These are phyloP conservation scores for Rhizopogon salebrosus DNA, from an alignment of 768 basidiomycete species.

Conservation along the genomic window DNA sequence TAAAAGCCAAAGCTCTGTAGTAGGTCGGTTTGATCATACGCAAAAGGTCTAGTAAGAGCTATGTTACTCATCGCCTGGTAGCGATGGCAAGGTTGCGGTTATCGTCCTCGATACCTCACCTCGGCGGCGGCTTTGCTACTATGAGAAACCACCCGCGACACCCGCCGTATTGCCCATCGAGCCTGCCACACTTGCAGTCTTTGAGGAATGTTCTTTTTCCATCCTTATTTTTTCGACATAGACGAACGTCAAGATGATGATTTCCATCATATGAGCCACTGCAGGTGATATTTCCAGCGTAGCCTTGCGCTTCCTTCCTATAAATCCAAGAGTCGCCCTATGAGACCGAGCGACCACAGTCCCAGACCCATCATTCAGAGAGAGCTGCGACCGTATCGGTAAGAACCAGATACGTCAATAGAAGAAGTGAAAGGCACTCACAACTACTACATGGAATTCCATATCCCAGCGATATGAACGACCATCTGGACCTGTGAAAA, in stretches of 20 bases:
- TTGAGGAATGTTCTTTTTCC: slow-evolving; percentile 1
- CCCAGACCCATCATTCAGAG: slow-evolving; percentile 10
- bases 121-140: too few relatives aligned
- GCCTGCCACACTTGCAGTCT: too few relatives aligned
- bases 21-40: too few relatives aligned
- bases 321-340: background rate
- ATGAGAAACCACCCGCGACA: background rate
- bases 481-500: slow-evolving; percentile 2
- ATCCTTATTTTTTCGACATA: slow-evolving; percentile 6
- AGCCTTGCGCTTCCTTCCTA: slow-evolving; percentile 2
- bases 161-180: too few relatives aligned
- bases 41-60: too few relatives aligned
- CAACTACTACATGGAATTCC: background rate
- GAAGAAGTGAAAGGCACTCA: background rate
- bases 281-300: slow-evolving; percentile 8
- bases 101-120: too few relatives aligned
- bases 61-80: too few relatives aligned
- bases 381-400: background rate
- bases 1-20: too few relatives aligned
- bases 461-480: background rate
- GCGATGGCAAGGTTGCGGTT: too few relatives aligned
- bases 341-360: slow-evolving; percentile 18
- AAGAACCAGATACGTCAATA: background rate
- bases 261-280: slow-evolving; percentile 4
- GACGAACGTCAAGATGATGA: slow-evolving; percentile 8